Base-by-base conservation (phyloP, 2,329 filamentous ascomycete genomes). In the Trichoderma pleuroti region DNA sequence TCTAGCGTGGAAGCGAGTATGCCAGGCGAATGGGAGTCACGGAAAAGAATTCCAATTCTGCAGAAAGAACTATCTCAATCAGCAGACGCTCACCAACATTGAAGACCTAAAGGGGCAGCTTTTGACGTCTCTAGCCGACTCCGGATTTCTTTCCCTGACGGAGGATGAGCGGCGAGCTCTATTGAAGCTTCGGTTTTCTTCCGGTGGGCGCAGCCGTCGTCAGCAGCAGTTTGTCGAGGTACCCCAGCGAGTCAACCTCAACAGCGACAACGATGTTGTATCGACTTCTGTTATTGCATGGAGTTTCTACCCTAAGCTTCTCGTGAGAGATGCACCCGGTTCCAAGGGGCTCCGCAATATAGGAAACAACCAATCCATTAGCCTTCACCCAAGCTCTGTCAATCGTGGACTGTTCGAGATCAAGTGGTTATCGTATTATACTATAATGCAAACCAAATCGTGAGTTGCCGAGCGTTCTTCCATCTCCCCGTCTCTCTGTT, bases 81-180 rank as follows among this genome's bases (percentile, higher is more conserved):
- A 91, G n/a, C 94, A 97, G 78, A 96, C 93, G 4, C 86, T 99
- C 5, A 86, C 90, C 60, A 97, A 96, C 73, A 97, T 99, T 73
- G 96, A 99, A 79, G 96, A 99, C 75, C 86, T 98, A 67, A 99
- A 98, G 81, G 92, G 92, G 8, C 96, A 99, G 77, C 88, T 99
- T 0, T 85, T 98, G 1, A 90, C 93, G 2, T 92, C 93, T 0
- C 86, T 99, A 1, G 92, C 91, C 8, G 96, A 98, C 75, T 93
- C 94, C 0, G 93, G 93, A 0, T 92, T 98, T 73, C 82, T 98
- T 7, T 88, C 87, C 12, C 84, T 98, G 2, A 92, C 92, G 0
- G 84, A 89, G 0, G 88, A 91, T 3, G 94, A 98, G 79, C 88
- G 92, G 59, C 84, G 86, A 39, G 83, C 87, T 1, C 85, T 98